Evolutionary conservation across 192 early-diverging fungal species (phyloP).

Genomic region (Entomortierella parvispora): DNA sequence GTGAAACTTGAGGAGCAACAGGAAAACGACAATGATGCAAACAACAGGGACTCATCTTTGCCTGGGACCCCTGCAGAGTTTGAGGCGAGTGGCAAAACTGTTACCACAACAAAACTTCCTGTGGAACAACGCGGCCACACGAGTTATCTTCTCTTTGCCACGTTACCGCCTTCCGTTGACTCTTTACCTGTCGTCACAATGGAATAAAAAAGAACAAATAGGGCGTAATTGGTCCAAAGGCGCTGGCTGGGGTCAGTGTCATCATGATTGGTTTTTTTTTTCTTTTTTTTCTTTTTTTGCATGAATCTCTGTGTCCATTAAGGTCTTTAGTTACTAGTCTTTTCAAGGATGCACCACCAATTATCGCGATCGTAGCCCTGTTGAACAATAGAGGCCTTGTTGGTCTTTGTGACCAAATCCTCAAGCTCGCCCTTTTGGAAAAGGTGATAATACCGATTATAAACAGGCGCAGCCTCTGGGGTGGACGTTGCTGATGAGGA

Average conservation of each 20-base stretch:
- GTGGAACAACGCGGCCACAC: conserved; percentile 82
- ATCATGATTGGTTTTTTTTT: no score
- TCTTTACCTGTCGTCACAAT: background rate
- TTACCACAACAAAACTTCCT: conserved; percentile 28
- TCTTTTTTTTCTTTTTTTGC: no score
- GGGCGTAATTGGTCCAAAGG: no score
- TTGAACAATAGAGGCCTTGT: conserved; percentile 64
- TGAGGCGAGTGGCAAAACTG: background rate
- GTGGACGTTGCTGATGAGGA: background rate
- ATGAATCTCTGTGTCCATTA: no score
- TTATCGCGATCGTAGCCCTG: conserved; percentile 97
- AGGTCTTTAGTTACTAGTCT: conserved; percentile 40
- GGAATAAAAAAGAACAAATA: background rate
- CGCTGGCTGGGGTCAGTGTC: no score
- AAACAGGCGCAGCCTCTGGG: conserved; percentile 17
- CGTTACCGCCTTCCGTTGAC: conserved; percentile 60
- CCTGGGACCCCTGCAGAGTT: background rate
- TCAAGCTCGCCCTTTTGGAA: conserved; percentile 91
- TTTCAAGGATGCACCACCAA: conserved; percentile 86
- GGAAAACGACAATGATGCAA: no score
- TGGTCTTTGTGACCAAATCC: conserved; percentile 64
- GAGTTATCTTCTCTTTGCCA: conserved; percentile 93
- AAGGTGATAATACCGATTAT: conserved; percentile 88
- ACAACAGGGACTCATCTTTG: no score
- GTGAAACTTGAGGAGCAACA: background rate